Evolutionary conservation across 2,329 filamentous ascomycete genomes (phyloP).

Genomic region (Xylariaceae sp.): DNA sequence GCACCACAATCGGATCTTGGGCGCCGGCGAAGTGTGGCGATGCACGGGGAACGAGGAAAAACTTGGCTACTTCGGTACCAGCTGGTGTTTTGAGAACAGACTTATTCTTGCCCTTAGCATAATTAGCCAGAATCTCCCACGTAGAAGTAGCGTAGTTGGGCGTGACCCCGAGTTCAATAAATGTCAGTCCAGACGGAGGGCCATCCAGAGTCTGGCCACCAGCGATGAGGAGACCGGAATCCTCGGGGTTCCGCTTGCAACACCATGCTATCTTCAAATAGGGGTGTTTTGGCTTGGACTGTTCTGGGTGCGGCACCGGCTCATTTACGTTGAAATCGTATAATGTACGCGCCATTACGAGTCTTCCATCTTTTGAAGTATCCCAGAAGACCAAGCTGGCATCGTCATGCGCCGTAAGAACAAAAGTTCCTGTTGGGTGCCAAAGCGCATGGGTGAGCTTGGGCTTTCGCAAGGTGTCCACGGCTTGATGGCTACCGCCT

Average conservation of each 20-base stretch:
- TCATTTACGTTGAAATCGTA: slow-evolving; percentile 69
- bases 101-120: slow-evolving; percentile 73
- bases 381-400: slow-evolving; percentile 94
- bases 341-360: slow-evolving; percentile 78
- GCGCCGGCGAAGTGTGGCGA: slow-evolving; percentile 84
- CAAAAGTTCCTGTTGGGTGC: slow-evolving; percentile 91
- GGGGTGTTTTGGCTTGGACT: slow-evolving; percentile 61
- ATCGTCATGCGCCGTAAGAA: slow-evolving; percentile 84
- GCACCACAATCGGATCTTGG: slow-evolving; percentile 82
- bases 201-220: slow-evolving; percentile 68
- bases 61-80: slow-evolving; percentile 71
- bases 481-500: slow-evolving; percentile 65
- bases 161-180: slow-evolving; percentile 82
- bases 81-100: slow-evolving; percentile 69
- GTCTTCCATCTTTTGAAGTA: slow-evolving; percentile 68
- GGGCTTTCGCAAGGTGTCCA: slow-evolving; percentile 62
- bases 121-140: slow-evolving; percentile 74
- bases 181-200: slow-evolving; percentile 71
- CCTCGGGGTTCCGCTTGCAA: slow-evolving; percentile 87
- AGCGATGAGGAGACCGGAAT: slow-evolving; percentile 81
- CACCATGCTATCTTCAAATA: slow-evolving; percentile 84
- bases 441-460: slow-evolving; percentile 77
- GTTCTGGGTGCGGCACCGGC: slow-evolving; percentile 48
- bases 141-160: slow-evolving; percentile 87
- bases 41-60: slow-evolving; percentile 73